A percentile compares a stretch with the other conserved stretches of the same genome.
Evolutionary conservation across 306 rosid genomes (phyloP).

Genomic region (Astragalus glycyphyllos): DNA sequence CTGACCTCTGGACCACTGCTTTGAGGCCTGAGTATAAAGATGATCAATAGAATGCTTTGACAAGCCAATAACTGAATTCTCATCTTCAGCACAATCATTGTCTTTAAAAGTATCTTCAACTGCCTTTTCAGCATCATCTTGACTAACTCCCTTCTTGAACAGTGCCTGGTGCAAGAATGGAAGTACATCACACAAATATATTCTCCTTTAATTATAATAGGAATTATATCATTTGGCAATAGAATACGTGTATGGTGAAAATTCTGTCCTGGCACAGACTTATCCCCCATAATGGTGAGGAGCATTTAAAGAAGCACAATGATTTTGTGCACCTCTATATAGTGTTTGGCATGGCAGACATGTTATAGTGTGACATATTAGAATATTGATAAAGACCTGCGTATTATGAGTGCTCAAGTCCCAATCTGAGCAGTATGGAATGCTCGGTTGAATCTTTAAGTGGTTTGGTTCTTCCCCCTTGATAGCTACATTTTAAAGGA

Average conservation of each 20-base stretch:
- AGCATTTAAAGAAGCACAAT: constrained; percentile 25
- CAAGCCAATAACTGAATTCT: constrained; percentile 45
- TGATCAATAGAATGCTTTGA: constrained; percentile 65
- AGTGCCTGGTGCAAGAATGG: constrained; percentile 73
- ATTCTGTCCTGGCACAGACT: no score
- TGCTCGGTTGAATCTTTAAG: no score
- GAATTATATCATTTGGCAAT: no score
- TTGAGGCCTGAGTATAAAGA: constrained; percentile 74
- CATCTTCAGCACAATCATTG: constrained; percentile 49
- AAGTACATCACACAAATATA: constrained; percentile 36
- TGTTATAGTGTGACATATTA: not conserved
- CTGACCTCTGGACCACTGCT: constrained; percentile 76
- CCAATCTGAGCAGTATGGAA: no score
- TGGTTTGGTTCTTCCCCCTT: no score
- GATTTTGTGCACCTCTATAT: not conserved
- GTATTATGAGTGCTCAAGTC: no score
- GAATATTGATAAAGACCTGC: not conserved
- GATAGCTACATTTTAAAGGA: no score
- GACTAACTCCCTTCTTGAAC: constrained; percentile 77
- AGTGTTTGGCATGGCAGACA: not conserved
- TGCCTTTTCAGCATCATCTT: constrained; percentile 74
- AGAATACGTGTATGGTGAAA: constrained; percentile 6
- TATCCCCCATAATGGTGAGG: no score
- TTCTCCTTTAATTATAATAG: no score
- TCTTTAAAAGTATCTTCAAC: constrained; percentile 67